phyloP scores from a whole-genome alignment of 2,329 filamentous ascomycete species.

The Fusarium albidum region DNA sequence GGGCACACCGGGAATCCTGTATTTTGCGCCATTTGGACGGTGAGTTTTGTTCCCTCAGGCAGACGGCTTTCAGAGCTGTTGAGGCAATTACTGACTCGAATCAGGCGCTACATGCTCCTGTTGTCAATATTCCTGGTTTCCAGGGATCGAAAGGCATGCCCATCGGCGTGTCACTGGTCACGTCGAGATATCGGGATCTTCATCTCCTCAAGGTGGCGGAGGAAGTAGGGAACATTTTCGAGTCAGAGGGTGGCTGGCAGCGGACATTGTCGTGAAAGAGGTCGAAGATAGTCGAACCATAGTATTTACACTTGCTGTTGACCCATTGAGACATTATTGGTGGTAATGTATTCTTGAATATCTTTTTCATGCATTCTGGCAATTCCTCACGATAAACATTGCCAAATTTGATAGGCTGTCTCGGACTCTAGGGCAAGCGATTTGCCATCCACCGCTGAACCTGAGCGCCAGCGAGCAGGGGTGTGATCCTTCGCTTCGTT shows the following conservation, averaged over 20 bases:
- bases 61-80: constrained; percentile 41
- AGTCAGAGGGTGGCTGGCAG: constrained; percentile 37
- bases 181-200: constrained; percentile 54
- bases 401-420: too few relatives aligned
- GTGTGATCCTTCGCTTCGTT: too few relatives aligned
- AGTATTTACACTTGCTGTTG: too few relatives aligned
- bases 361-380: too few relatives aligned
- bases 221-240: constrained; percentile 46
- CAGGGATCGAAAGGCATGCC: constrained; percentile 60
- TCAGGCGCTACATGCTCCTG: constrained; percentile 64
- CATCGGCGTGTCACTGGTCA: constrained; percentile 63
- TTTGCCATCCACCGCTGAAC: too few relatives aligned
- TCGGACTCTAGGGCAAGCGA: too few relatives aligned
- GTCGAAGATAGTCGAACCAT: too few relatives aligned
- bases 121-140: constrained; percentile 70
- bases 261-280: not conserved
- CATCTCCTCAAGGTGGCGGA: constrained; percentile 53
- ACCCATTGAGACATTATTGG: too few relatives aligned
- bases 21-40: constrained; percentile 62
- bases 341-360: too few relatives aligned
- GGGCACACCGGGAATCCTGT: constrained; percentile 62
- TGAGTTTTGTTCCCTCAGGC: too few relatives aligned
- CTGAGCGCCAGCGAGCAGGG: too few relatives aligned
- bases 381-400: too few relatives aligned
- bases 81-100: rapidly evolving